phyloP scores from a whole-genome alignment of 371 early-diverging fungal genomes.

The Saksenaea oblongispora region DNA sequence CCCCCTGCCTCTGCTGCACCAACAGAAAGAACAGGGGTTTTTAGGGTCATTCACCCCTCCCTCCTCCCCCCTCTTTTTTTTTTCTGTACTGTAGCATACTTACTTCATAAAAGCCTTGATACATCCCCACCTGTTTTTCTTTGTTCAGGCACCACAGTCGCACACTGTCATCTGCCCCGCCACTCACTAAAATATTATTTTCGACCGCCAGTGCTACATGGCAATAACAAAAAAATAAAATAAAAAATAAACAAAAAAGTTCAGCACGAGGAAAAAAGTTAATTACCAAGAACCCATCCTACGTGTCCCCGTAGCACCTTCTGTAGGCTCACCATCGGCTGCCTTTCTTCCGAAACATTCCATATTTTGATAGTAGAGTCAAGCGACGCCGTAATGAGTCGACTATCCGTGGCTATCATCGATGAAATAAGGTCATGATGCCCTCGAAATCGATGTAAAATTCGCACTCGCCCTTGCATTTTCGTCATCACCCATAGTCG shows the following conservation, averaged over 20 bases:
- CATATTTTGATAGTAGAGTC: constrained; percentile 7
- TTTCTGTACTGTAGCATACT: neutral
- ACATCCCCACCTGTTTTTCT: constrained; percentile 2
- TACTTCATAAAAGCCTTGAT: constrained; percentile 7
- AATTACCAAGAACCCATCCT: constrained; percentile 6
- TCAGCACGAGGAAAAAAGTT: neutral
- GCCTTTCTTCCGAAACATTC: neutral
- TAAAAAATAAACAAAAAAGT: neutral
- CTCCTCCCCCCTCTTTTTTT: neutral
- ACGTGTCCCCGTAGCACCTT: neutral
- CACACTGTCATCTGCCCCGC: constrained; percentile 5
- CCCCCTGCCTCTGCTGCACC: neutral
- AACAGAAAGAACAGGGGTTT: neutral
- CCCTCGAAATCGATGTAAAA: neutral
- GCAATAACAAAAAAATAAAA: too few species aligned
- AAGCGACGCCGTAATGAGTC: neutral
- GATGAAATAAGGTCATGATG: constrained; percentile 3
- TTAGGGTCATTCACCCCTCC: neutral
- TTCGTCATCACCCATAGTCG: constrained; percentile 5
- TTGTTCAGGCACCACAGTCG: constrained; percentile 4
- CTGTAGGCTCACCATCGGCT: neutral
- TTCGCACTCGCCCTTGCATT: neutral
- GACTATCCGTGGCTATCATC: neutral
- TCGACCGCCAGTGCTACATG: neutral
- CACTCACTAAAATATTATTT: constrained; percentile 1